Percentiles rank a stretch among this genome's conserved stretches.
Conservation (phyloP, 768 basidiomycete genomes). For the Baorangia bicolor region DNA sequence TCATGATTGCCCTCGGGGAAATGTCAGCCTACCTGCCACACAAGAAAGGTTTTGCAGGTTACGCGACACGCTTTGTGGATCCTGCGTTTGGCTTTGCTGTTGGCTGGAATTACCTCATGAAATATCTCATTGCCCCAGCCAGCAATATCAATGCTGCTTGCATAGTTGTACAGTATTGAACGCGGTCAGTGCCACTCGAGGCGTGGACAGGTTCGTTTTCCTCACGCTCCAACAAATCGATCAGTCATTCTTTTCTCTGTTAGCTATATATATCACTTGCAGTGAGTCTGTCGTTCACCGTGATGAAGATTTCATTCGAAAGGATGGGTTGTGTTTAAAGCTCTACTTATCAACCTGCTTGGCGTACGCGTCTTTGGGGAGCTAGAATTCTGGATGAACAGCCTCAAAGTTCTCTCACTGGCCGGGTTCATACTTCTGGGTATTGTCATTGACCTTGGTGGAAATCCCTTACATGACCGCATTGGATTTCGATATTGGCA, state of each 20-base stretch:
- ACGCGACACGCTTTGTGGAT: conserved; percentile 67
- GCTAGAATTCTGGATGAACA: conserved; percentile 72
- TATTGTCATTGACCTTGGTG: conserved; percentile 63
- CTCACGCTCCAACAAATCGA: neutral
- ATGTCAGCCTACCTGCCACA: conserved; percentile 48
- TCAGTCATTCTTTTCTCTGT: neutral
- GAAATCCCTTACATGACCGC: conserved; percentile 36
- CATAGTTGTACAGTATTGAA: conserved; percentile 4
- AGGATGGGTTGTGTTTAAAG: neutral
- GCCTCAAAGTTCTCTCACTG: conserved; percentile 57
- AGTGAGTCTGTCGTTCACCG: neutral
- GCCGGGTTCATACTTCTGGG: conserved; percentile 8
- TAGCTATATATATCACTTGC: neutral
- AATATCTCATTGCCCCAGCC: conserved; percentile 65
- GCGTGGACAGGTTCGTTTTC: conserved; percentile 7
- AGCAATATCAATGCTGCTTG: conserved; percentile 63
- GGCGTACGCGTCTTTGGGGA: conserved; percentile 72
- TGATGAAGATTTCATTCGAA: neutral
- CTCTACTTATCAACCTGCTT: conserved; percentile 46
- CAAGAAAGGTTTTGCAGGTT: conserved; percentile 61
- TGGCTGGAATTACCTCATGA: conserved; percentile 52
- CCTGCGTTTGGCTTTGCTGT: conserved; percentile 65
- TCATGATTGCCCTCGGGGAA: conserved; percentile 51
- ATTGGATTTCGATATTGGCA: conserved; percentile 45
- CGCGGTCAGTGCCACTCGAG: neutral